These are phyloP conservation scores for Psilocybe azurescens DNA, from an alignment of 768 basidiomycete species.

Conservation along the genomic window DNA sequence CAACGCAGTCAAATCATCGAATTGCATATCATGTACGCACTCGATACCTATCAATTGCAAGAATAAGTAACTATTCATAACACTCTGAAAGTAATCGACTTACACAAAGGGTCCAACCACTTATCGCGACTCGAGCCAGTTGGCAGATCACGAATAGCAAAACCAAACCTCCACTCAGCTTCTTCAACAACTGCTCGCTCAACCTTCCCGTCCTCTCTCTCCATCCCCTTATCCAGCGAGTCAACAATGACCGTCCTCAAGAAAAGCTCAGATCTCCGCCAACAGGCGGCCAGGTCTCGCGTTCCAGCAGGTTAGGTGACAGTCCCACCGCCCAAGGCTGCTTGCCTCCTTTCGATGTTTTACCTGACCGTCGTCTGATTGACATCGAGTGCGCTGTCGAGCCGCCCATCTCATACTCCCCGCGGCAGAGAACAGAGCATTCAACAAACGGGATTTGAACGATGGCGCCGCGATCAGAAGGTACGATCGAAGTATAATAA, in stretches of 20 bases:
- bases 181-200: conserved; percentile 50
- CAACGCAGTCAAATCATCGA: not conserved
- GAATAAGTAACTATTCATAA: not conserved
- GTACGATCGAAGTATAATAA: conserved; percentile 74
- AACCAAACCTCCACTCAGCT: conserved; percentile 79
- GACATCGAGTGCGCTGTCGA: conserved; percentile 38
- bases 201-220: conserved; percentile 22
- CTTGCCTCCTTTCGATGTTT: conserved; percentile 29
- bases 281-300: conserved; percentile 86
- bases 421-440: conserved; percentile 80
- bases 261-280: conserved; percentile 83
- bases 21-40: conserved; percentile 1
- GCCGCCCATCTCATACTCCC: conserved; percentile 47
- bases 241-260: conserved; percentile 87
- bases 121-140: conserved; percentile 66
- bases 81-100: conserved; percentile 20
- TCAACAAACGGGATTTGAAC: conserved; percentile 72
- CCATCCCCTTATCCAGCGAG: conserved; percentile 56
- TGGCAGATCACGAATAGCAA: conserved; percentile 80
- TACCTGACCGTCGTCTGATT: conserved; percentile 34
- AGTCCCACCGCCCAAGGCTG: conserved; percentile 73
- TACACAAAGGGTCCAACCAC: conserved; percentile 85
- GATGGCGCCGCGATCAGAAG: conserved; percentile 73
- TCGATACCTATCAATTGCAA: conserved; percentile 9
- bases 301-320: conserved; percentile 71